A percentile compares a stretch with the other conserved stretches of the same genome.
Evolutionary conservation across 2,329 filamentous ascomycete genomes (phyloP).

Genomic region (Tothia fuscella): DNA sequence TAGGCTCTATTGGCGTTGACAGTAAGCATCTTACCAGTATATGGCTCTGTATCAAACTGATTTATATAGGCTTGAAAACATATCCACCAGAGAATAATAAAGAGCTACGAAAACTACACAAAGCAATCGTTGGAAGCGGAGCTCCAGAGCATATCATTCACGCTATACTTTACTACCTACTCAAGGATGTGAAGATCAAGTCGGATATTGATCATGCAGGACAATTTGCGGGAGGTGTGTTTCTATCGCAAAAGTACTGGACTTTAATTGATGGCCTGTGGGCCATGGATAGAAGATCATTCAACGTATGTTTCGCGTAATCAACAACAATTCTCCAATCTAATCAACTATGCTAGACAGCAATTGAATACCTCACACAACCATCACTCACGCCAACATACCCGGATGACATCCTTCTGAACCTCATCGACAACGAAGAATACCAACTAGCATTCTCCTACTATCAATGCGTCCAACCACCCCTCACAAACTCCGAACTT

Average conservation of each 20-base stretch:
- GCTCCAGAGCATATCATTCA: constrained; percentile 67
- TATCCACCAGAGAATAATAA: constrained; percentile 65
- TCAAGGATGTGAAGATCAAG: constrained; percentile 54
- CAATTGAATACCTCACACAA: constrained; percentile 65
- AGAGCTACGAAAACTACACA: constrained; percentile 57
- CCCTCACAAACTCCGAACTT: constrained; percentile 51
- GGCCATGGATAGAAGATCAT: constrained; percentile 63
- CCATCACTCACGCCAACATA: constrained; percentile 72
- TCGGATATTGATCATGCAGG: constrained; percentile 41
- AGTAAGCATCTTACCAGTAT: constrained; percentile 34
- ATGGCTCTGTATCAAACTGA: not conserved
- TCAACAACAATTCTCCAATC: constrained; percentile 1
- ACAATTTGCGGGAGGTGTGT: constrained; percentile 48
- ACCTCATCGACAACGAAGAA: constrained; percentile 46
- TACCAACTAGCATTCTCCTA: constrained; percentile 58
- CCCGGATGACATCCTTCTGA: constrained; percentile 66
- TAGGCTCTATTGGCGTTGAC: constrained; percentile 59
- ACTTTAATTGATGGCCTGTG: constrained; percentile 74
- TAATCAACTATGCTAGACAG: constrained; percentile 36
- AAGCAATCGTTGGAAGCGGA: constrained; percentile 52
- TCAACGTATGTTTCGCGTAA: constrained; percentile 36
- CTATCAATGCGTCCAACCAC: constrained; percentile 63
- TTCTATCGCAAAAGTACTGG: constrained; percentile 66
- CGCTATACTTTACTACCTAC: constrained; percentile 71
- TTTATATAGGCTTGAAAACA: constrained; percentile 41